Evolutionary conservation across 2,329 filamentous ascomycete species (phyloP), one percentile per base, ranked within the genome.

Genomic region (Arachnopeziza araneosa): DNA sequence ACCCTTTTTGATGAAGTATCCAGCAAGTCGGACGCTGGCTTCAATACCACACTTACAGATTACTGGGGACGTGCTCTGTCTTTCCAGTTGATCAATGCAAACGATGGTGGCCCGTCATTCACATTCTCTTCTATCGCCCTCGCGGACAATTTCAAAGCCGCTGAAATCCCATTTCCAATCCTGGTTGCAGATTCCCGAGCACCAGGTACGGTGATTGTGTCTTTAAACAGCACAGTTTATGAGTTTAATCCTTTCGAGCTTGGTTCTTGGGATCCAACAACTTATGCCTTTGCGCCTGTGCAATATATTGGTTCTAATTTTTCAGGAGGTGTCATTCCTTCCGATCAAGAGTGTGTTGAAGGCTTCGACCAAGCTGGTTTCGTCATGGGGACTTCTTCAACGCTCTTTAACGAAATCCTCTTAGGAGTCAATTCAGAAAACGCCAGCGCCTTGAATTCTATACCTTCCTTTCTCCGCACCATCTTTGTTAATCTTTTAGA

Each of bases 31-130:
- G 73, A 86, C 60, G 87, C 86, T 19, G 83, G 85, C 0, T 93
- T 80, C 70, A 77, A 86, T 52, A 83, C 83, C 2, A 89, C 90
- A 9, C 80, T 96, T 60, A 96, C 93, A 0, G 93, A 97, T 76
- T 91, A 91, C 73, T 96, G 92, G 88, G 90, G 90, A 26, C 88
- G 92, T 60, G 90, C 90, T 53, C 80, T 96, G n/a, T 87, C 87
- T 1, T 96, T 89, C 75, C 92, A 96, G 75, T 82, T 96, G 54
- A 83, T 96, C 71, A 89, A 93, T 70, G 88, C 84, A 6, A 81
- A 80, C 1, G 76, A 89, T 62, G 93, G 92, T 49, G 92, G 90
- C 0, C 84, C 88, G 17, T 80, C 78, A 17, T 92, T 88, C 69
- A 96, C 92, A 3, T 96, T 87, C 77, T 96, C 91, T 2, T 95